Evolutionary conservation across 2,329 filamentous ascomycete genomes (phyloP), one percentile per base, ranked within the genome.

Genomic region (Exophiala sideris): DNA sequence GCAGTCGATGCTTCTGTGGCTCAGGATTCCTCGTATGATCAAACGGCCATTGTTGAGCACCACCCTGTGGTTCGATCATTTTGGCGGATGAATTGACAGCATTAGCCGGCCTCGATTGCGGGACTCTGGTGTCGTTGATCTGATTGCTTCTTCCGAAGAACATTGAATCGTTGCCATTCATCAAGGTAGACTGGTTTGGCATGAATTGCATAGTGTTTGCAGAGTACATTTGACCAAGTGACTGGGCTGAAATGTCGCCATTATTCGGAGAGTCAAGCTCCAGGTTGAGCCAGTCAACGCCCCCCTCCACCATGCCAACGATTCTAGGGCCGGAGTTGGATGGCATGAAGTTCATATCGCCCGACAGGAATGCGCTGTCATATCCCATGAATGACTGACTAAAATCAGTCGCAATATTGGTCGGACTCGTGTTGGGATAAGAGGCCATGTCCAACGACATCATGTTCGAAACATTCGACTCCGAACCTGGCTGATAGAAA

Each of bases 1-100:
- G 57, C 9, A 59, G 34, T n/a, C 46, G 47, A 45, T 52, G 52
- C 36, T 50, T 54, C 32, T 51, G 53, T 16, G 47, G 44, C 38
- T 56, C 50, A 9, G 50, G 46, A 32, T 59, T 51, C 29, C 53
- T 47, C 12, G 53, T 56, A 21, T 59, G 57, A 39, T 59, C 57
- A 35, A 59, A 59, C n/a, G 57, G 57, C 57, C 57, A 59, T 40
- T 56, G 57, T 16, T 59, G 57, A 34, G 48, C 39, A 9, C 16
- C 34, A 18, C 42, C 6, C 20, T 54, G 57, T 11, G 44, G 40
- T n/a, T 56, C 52, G 10, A 34, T 34, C 5, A 35, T 33, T 11
- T 54, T 48, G 36, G 24, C 35, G 24, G 42, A 16, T 5, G 38
- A 24, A 16, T 18, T 14, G 29, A 45, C 51, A 11, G 38, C n/a